Evolutionary conservation across 768 basidiomycete genomes (phyloP).

Genomic region (Baorangia bicolor): DNA sequence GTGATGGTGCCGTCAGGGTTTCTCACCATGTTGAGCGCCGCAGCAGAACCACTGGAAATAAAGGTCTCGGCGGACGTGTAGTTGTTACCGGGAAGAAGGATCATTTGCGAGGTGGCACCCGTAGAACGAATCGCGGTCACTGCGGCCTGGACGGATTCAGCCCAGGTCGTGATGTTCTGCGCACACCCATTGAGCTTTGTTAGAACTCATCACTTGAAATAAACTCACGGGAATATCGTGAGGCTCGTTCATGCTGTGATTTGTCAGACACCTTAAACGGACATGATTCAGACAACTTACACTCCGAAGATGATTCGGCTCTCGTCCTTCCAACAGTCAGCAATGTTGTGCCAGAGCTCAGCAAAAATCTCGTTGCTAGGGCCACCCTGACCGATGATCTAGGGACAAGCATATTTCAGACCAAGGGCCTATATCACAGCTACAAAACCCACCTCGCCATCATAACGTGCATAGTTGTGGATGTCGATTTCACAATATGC

Average conservation of each 20-base stretch:
- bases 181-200: neutral
- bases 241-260: conserved; percentile 58
- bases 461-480: conserved; percentile 61
- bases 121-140: conserved; percentile 57
- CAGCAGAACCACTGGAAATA: conserved; percentile 49
- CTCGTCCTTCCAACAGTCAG: conserved; percentile 45
- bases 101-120: conserved; percentile 52
- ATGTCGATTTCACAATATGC: conserved; percentile 56
- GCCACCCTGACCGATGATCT: conserved; percentile 64
- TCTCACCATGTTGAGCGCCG: conserved; percentile 43
- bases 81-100: conserved; percentile 59
- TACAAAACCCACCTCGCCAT: conserved; percentile 36
- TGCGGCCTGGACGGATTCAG: conserved; percentile 50
- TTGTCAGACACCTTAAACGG: neutral
- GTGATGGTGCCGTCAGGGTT: conserved; percentile 46
- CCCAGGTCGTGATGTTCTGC: conserved; percentile 46
- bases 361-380: conserved; percentile 56
- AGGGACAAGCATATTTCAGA: neutral
- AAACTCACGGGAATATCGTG: conserved; percentile 48
- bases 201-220: neutral
- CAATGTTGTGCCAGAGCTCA: conserved; percentile 50
- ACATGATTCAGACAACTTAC: conserved; percentile 29
- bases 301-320: conserved; percentile 47
- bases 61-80: conserved; percentile 55
- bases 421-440: neutral